Evolutionary conservation across 352 stramenopile genomes (phyloP).

Genomic region (Pythium scleroteichum): DNA sequence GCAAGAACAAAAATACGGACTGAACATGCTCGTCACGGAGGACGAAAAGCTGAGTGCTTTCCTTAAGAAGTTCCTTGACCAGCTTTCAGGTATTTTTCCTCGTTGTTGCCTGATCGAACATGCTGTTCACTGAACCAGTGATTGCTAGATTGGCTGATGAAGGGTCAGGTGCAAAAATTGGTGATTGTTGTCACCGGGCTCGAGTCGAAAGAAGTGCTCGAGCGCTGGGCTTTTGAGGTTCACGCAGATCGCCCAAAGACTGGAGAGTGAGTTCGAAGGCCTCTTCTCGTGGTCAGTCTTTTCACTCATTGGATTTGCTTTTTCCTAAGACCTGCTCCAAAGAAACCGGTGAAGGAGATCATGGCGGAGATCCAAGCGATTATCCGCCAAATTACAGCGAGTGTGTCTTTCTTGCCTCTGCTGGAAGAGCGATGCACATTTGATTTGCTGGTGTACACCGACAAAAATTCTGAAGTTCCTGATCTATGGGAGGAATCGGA

Average conservation of each 20-base stretch:
- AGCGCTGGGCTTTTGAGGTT: slow-evolving; percentile 99
- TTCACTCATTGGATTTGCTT: slow-evolving; percentile 2
- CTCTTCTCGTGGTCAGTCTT: background rate
- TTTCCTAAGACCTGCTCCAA: slow-evolving; percentile 29
- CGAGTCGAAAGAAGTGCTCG: slow-evolving; percentile 96
- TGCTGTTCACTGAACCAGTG: too few species aligned
- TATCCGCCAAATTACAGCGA: slow-evolving; percentile 99
- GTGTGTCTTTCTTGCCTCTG: slow-evolving; percentile 98
- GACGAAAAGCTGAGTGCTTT: slow-evolving; percentile 97
- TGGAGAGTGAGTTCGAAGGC: slow-evolving; percentile 27
- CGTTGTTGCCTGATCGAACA: too few species aligned
- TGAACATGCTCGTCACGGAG: slow-evolving; percentile 97
- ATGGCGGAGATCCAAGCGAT: slow-evolving; percentile 99
- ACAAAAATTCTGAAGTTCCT: slow-evolving; percentile 95
- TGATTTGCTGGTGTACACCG: slow-evolving; percentile 98
- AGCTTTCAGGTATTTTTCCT: slow-evolving; percentile 92
- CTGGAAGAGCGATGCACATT: slow-evolving; percentile 98
- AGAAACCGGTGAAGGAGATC: slow-evolving; percentile 93
- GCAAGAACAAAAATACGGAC: slow-evolving; percentile 96
- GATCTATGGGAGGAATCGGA: slow-evolving; percentile 98
- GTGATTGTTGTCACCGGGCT: slow-evolving; percentile 98
- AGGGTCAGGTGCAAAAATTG: slow-evolving; percentile 95
- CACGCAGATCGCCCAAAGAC: slow-evolving; percentile 57
- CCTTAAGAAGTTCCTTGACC: slow-evolving; percentile 91
- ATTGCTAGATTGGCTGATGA: slow-evolving; percentile 90